Base-by-base conservation (phyloP, 352 stramenopile species). In the Pythium oligandrum region DNA sequence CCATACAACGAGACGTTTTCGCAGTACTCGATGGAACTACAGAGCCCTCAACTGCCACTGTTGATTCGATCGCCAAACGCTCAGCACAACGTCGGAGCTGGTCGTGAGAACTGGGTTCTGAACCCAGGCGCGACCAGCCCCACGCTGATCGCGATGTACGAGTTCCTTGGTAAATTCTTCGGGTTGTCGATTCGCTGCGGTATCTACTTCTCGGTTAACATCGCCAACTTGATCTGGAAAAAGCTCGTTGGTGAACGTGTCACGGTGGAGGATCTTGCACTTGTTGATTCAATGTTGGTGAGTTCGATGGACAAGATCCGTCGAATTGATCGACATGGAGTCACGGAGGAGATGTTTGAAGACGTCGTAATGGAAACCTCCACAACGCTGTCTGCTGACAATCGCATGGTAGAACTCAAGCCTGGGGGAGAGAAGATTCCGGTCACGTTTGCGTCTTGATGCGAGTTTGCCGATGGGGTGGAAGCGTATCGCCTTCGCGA, bases 101-200 rank as follows among this genome's bases (percentile, higher is more conserved):
- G 86, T 4, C 71, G 87, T 4, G 91, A 98, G 46, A 93, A 90
- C 44, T 98, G 88, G 75, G 61, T 98, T 7, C 47, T 96, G 48
- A 96, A 96, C 56, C 89, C 93, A 1, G 73, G 71, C 12, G 75
- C 90, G 11, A 69, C 52, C 5, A 69, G 59, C 17, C 35, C 44
- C 0, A 86, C 68, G 39, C 49, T 76, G 17, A 61, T 86, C 17
- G 75, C 83, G 34, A 95, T 97, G 79, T 91, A 95, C 36, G 78
- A 93, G 48, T 97, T 98, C 50, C 65, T 98, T 8, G 92, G 92
- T 4, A 97, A 97, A 55, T 63, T 98, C 3, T 94, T 98, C 68
- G 92, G 91, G 0, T 73, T 87, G n/a, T 71, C 69, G 4, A 75
- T 97, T 34, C 86, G 91, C 3, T 93, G 83, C 51, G 90, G 94